Conservation (phyloP, 2,329 filamentous ascomycete genomes). For the Claviceps monticola region DNA sequence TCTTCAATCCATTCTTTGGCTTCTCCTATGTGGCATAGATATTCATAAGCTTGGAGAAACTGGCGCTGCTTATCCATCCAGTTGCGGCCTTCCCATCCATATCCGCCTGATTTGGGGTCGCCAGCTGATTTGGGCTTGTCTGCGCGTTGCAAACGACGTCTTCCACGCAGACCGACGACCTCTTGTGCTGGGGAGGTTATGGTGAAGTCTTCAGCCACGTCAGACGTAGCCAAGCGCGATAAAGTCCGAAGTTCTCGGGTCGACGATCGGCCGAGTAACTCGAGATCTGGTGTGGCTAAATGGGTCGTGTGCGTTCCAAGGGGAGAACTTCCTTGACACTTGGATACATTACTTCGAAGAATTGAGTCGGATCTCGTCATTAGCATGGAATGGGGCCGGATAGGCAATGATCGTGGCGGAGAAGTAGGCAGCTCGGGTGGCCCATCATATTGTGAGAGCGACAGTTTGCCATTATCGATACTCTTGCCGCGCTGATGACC, state of each 20-base stretch:
- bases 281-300: slow-evolving; percentile 58
- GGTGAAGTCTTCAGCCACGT: slow-evolving; percentile 64
- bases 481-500: slow-evolving; percentile 49
- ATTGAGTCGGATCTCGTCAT: slow-evolving; percentile 44
- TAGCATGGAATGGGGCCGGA: slow-evolving; percentile 48
- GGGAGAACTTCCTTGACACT: slow-evolving; percentile 17
- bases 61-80: slow-evolving; percentile 99
- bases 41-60: slow-evolving; percentile 93
- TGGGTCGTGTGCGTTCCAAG: slow-evolving; percentile 23
- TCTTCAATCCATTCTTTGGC: slow-evolving; percentile 98
- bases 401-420: slow-evolving; percentile 25
- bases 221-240: slow-evolving; percentile 66
- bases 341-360: slow-evolving; percentile 20
- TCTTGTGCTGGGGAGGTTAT: slow-evolving; percentile 69
- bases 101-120: slow-evolving; percentile 35
- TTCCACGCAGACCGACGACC: slow-evolving; percentile 74
- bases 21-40: slow-evolving; percentile 96
- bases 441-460: slow-evolving; percentile 31
- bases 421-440: slow-evolving; percentile 25
- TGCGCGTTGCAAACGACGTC: slow-evolving; percentile 65
- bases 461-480: slow-evolving; percentile 44
- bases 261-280: slow-evolving; percentile 73
- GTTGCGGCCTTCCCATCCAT: slow-evolving; percentile 68
- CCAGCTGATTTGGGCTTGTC: slow-evolving; percentile 36
- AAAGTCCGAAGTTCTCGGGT: slow-evolving; percentile 81